Evolutionary conservation across 2,329 filamentous ascomycete species (phyloP).

Genomic region (Fusarium sp.): DNA sequence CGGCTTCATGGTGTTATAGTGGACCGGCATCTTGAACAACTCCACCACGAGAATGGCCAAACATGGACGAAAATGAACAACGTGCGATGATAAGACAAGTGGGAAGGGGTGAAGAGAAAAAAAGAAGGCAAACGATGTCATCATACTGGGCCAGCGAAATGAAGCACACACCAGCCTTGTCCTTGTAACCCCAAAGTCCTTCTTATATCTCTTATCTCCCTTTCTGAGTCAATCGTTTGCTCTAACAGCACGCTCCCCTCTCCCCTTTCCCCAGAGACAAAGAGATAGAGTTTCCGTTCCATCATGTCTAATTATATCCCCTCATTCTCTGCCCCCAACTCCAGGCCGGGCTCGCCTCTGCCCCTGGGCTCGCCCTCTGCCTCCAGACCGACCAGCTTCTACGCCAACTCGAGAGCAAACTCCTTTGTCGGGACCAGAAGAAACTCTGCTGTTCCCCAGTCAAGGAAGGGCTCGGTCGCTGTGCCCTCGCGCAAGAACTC

Average conservation of each 20-base stretch:
- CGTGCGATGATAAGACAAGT: conserved; percentile 25
- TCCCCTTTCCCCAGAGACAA: not conserved
- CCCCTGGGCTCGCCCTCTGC: conserved; percentile 36
- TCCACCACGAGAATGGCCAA: conserved; percentile 29
- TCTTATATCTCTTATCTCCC: conserved; percentile 28
- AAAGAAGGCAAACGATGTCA: conserved; percentile 29
- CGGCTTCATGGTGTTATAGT: conserved; percentile 44
- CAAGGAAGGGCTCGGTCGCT: not conserved
- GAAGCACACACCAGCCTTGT: not conserved
- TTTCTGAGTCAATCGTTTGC: conserved; percentile 7
- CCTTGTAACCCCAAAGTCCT: not conserved
- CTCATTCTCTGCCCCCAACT: conserved; percentile 40
- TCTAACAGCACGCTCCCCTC: conserved; percentile 10
- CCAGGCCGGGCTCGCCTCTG: conserved; percentile 37
- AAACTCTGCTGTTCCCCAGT: conserved; percentile 9
- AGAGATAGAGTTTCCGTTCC: not conserved
- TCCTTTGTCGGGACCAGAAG: conserved; percentile 30
- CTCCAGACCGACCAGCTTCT: conserved; percentile 41
- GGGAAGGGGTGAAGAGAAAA: conserved; percentile 3
- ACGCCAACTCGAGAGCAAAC: conserved; percentile 38
- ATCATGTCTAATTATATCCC: conserved; percentile 43
- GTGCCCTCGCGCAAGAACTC: conserved; percentile 30
- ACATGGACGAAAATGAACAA: conserved; percentile 18
- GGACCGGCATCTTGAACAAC: conserved; percentile 26
- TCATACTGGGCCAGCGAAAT: conserved; percentile 22